A percentile compares a stretch with the other conserved stretches of the same genome.
Evolutionary conservation across 768 basidiomycete species (phyloP).

Genomic region (Hygrophorus russula): DNA sequence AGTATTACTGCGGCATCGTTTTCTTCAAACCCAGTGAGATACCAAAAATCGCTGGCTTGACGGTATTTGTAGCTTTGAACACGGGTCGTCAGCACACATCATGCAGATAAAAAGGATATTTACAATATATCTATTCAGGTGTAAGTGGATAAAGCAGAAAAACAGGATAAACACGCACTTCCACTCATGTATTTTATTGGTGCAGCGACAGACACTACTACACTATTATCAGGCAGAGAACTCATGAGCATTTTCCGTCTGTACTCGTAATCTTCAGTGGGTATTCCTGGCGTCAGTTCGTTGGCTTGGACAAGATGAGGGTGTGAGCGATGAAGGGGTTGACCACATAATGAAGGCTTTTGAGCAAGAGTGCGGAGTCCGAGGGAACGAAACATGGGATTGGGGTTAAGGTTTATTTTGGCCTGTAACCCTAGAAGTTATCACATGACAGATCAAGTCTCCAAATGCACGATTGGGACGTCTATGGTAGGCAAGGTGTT

Average conservation of each 20-base stretch:
- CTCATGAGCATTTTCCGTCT: slow-evolving; percentile 65
- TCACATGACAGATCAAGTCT: too few relatives aligned
- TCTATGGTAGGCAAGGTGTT: slow-evolving; percentile 44
- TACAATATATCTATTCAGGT: slow-evolving; percentile 59
- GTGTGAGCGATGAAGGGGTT: slow-evolving; percentile 69
- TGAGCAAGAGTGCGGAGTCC: background rate
- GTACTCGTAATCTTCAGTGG: slow-evolving; percentile 62
- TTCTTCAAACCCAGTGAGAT: slow-evolving; percentile 93
- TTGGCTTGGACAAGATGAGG: slow-evolving; percentile 61
- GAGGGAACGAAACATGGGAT: background rate
- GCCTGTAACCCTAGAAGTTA: too few relatives aligned
- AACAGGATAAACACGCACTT: slow-evolving; percentile 35
- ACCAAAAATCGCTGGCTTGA: slow-evolving; percentile 89
- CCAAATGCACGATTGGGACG: slow-evolving; percentile 28
- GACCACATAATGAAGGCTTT: slow-evolving; percentile 50
- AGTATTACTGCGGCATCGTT: slow-evolving; percentile 84
- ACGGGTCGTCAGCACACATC: slow-evolving; percentile 4
- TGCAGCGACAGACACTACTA: slow-evolving; percentile 71
- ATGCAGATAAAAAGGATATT: slow-evolving; percentile 17
- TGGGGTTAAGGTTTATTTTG: too few relatives aligned
- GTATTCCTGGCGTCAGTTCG: slow-evolving; percentile 80
- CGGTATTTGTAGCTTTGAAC: slow-evolving; percentile 81
- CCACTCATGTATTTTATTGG: slow-evolving; percentile 79
- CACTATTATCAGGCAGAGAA: slow-evolving; percentile 53
- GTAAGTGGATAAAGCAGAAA: slow-evolving; percentile 6